phyloP scores from a whole-genome alignment of 257 asterid species.

The Dorcoceras hygrometricum region DNA sequence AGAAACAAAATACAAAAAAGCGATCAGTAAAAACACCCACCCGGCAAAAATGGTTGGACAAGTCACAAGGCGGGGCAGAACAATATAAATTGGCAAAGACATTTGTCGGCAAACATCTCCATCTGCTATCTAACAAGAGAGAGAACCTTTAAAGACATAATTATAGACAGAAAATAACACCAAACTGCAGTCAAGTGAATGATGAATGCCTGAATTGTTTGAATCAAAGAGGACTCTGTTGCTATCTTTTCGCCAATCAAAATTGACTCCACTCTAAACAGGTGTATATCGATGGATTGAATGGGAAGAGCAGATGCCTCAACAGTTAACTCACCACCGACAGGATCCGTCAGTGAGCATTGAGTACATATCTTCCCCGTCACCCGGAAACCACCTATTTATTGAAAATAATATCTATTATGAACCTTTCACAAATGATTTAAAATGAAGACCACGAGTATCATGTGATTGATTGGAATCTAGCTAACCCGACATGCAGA shows the following conservation, averaged over 20 bases:
- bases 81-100: conserved; percentile 63
- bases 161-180: background rate
- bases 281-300: conserved; percentile 71
- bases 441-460: conserved; percentile 22
- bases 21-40: conserved; percentile 37
- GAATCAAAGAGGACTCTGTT: conserved; percentile 68
- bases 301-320: conserved; percentile 72
- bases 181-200: conserved; percentile 18
- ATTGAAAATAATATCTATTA: conserved; percentile 18
- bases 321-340: conserved; percentile 72
- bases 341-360: conserved; percentile 64
- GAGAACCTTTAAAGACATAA: conserved; percentile 21
- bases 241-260: conserved; percentile 77
- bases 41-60: conserved; percentile 86
- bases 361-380: conserved; percentile 73
- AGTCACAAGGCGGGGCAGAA: conserved; percentile 85
- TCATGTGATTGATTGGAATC: conserved; percentile 11
- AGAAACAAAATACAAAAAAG: conserved; percentile 13
- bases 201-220: conserved; percentile 75
- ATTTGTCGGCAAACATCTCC: conserved; percentile 69
- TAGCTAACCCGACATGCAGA: conserved; percentile 8
- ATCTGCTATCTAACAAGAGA: conserved; percentile 64
- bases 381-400: conserved; percentile 73
- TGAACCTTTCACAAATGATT: conserved; percentile 20
- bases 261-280: conserved; percentile 80